A percentile compares a stretch with the other conserved stretches of the same genome.
Conservation (phyloP, 768 basidiomycete genomes). For the Boletus sp. region DNA sequence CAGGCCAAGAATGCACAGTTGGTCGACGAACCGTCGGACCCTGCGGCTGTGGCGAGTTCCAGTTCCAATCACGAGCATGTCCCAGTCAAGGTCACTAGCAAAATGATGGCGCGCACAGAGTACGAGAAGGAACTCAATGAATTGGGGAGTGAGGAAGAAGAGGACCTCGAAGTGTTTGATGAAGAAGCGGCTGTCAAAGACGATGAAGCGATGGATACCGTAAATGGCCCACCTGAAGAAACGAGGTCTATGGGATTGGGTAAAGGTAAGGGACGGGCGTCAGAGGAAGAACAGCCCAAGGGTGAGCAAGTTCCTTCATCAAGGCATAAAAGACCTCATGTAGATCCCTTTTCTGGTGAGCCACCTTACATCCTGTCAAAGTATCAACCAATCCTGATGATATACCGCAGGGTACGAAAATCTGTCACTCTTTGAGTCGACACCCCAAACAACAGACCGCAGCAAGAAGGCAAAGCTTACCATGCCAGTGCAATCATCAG, state of each 20-base stretch:
- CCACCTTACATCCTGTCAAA: neutral
- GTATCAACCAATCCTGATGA: neutral
- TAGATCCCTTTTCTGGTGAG: slow-evolving; percentile 69
- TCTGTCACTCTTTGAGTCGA: neutral
- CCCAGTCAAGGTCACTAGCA: slow-evolving; percentile 59
- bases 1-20: slow-evolving; percentile 44
- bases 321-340: slow-evolving; percentile 49
- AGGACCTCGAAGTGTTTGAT: slow-evolving; percentile 37
- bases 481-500: neutral
- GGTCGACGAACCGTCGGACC: slow-evolving; percentile 31
- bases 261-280: slow-evolving; percentile 40
- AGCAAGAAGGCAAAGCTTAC: slow-evolving; percentile 10
- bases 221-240: slow-evolving; percentile 2
- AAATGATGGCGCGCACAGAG: slow-evolving; percentile 67
- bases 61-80: slow-evolving; percentile 29
- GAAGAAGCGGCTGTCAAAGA: slow-evolving; percentile 15
- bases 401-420: slow-evolving; percentile 33
- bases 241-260: slow-evolving; percentile 4
- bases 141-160: slow-evolving; percentile 40
- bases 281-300: slow-evolving; percentile 19
- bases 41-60: slow-evolving; percentile 5
- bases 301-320: slow-evolving; percentile 12
- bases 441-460: neutral
- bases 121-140: slow-evolving; percentile 57
- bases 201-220: slow-evolving; percentile 7